Percentiles rank a stretch among this genome's conserved stretches.
These are phyloP conservation scores for Aspergillus egyptiacus DNA, from an alignment of 495 filamentous ascomycete genomes.

Conservation along the genomic window DNA sequence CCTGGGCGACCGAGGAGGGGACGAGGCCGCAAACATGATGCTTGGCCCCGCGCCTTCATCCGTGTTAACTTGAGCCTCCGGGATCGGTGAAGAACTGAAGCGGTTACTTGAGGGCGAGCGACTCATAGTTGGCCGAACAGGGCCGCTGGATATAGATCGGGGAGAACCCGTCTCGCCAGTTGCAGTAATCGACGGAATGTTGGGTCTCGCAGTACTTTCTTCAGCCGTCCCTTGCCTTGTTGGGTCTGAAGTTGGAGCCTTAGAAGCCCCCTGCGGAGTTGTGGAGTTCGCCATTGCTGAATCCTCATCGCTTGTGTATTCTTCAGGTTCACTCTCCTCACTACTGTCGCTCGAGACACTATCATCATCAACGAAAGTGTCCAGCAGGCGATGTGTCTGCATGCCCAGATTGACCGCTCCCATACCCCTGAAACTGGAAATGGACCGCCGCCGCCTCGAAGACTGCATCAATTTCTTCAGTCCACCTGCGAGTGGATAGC, in stretches of 20 bases:
- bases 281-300: constrained; percentile 28
- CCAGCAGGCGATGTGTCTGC: constrained; percentile 65
- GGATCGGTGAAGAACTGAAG: constrained; percentile 72
- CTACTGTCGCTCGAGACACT: constrained; percentile 46
- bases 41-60: constrained; percentile 60
- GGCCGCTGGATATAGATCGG: constrained; percentile 22
- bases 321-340: constrained; percentile 39
- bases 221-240: constrained; percentile 3
- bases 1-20: constrained; percentile 28
- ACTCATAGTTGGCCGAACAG: constrained; percentile 24
- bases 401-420: constrained; percentile 65
- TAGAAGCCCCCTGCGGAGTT: neutral
- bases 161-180: constrained; percentile 42
- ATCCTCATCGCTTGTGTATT: constrained; percentile 34
- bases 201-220: constrained; percentile 1
- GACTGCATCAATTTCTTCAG: constrained; percentile 46
- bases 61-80: constrained; percentile 59
- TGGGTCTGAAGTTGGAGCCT: constrained; percentile 5
- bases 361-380: constrained; percentile 55
- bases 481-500: constrained; percentile 39
- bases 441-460: constrained; percentile 52
- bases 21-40: constrained; percentile 70
- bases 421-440: constrained; percentile 57
- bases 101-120: constrained; percentile 40
- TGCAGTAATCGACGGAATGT: constrained; percentile 44